Evolutionary conservation across 495 filamentous ascomycete genomes (phyloP), one percentile per base, ranked within the genome.

Genomic region (Podospora pseudocomata): DNA sequence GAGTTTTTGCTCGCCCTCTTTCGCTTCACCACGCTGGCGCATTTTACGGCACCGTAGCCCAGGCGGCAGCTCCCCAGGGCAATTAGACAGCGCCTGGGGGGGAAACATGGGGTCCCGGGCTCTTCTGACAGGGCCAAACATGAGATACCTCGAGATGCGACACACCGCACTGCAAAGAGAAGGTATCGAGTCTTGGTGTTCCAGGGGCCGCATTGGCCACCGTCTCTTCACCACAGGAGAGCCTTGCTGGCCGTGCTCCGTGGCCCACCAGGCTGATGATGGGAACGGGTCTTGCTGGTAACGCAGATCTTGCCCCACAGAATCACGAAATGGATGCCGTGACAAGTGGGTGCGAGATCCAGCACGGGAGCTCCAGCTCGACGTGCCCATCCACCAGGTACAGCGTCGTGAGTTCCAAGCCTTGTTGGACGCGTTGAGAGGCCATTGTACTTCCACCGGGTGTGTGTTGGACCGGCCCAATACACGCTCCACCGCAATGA

Each of bases 41-140:
- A 63, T 63, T 49, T 63, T n/a, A 63, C 61, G 32, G 61, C 61
- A 63, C 61, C 53, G 61, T 32, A 63, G 39, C 13, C 39, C 39
- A 49, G 39, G 39, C 39, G 39, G 39, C 39, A 49, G 39, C 39
- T 49, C 39, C 39, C 39, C 39, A 49, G 39, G 39, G 39, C 39
- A 49, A 49, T 49, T 49, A 49, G 39, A 49, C 39, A 49, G 39
- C 9, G 39, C 39, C 39, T 49, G 39, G 39, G 39, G 39, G 11
- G 39, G 18, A 49, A 49, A 16, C 15, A 49, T 49, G 39, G 9
- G 39, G 39, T 49, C 30, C 30, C 30, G 39, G 39, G 39, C 5
- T 11, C 13, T 49, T 13, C 39, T 49, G 39, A 49, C 23, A 58
- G 55, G 55, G 55, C 55, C 55, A 58, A 58, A 58, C 55, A 58